phyloP scores from a whole-genome alignment of 1,284 basidiomycete genomes.

The Trichosporon sp. region DNA sequence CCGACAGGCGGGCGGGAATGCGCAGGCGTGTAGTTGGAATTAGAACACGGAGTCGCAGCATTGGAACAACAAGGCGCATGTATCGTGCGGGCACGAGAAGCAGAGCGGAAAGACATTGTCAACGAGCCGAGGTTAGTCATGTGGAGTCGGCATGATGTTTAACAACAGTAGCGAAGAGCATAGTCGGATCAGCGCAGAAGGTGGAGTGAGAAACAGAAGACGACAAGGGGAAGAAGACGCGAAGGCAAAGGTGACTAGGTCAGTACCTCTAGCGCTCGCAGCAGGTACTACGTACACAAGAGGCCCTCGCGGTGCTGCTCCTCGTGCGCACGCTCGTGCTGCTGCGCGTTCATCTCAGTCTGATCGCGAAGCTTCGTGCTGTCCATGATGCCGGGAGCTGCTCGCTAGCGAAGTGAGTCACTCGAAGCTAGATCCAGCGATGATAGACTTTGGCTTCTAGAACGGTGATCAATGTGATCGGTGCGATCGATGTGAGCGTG shows the following conservation, averaged over 20 bases:
- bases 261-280: neutral
- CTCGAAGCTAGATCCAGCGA: too few relatives aligned
- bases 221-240: neutral
- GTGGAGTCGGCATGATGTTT: too few relatives aligned
- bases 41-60: too few relatives aligned
- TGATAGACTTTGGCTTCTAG: too few relatives aligned
- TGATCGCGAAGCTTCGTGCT: neutral
- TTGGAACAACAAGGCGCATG: too few relatives aligned
- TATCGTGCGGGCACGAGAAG: too few relatives aligned
- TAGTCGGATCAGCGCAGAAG: neutral
- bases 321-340: neutral
- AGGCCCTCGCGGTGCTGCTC: neutral
- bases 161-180: neutral
- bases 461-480: neutral
- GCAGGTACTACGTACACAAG: neutral
- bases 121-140: neutral
- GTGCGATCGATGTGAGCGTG: neutral
- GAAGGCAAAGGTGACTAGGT: neutral
- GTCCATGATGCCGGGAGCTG: neutral
- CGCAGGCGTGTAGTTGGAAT: too few relatives aligned
- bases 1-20: too few relatives aligned
- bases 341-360: neutral
- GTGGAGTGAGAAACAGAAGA: neutral
- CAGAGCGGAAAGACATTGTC: too few relatives aligned
- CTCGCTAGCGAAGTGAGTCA: neutral